A percentile compares a stretch with the other conserved stretches of the same genome.
Conservation (phyloP, 345 rosid species). For the Trapa bicornis region DNA sequence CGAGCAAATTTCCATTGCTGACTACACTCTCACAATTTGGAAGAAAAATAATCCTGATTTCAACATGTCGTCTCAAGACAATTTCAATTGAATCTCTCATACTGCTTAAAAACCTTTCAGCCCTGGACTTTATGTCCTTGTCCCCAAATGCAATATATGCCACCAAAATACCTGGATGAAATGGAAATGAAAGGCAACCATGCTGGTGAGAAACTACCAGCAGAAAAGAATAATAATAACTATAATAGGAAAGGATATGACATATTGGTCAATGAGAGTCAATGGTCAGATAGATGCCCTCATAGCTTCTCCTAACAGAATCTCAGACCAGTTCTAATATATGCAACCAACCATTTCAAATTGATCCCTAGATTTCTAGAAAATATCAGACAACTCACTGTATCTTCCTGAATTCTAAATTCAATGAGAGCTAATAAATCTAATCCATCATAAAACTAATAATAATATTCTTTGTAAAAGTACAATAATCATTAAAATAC, state of each 20-base stretch:
- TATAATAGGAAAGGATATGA: neutral
- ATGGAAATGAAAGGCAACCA: neutral
- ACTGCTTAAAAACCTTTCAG: constrained; percentile 86
- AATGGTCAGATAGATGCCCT: neutral
- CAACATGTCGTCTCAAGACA: constrained; percentile 68
- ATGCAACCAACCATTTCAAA: neutral
- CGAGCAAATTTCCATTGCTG: constrained; percentile 14
- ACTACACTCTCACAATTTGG: constrained; percentile 37
- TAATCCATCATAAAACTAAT: neutral
- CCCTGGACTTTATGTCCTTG: constrained; percentile 58
- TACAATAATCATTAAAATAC: neutral
- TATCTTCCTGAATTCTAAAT: neutral
- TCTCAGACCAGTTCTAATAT: neutral
- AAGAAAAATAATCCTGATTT: constrained; percentile 63
- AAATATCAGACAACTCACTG: neutral
- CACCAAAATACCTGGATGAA: constrained; percentile 52
- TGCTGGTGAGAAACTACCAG: neutral
- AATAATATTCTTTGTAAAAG: neutral
- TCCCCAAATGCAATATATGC: constrained; percentile 67
- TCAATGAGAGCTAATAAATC: neutral
- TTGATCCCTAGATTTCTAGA: neutral
- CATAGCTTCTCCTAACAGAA: neutral
- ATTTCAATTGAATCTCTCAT: constrained; percentile 86
- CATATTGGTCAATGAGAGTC: neutral
- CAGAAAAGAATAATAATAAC: too few species aligned